A percentile compares a stretch with the other conserved stretches of the same genome.
Evolutionary conservation across 345 rosid species (phyloP).

Genomic region (Nasturtium officinale): DNA sequence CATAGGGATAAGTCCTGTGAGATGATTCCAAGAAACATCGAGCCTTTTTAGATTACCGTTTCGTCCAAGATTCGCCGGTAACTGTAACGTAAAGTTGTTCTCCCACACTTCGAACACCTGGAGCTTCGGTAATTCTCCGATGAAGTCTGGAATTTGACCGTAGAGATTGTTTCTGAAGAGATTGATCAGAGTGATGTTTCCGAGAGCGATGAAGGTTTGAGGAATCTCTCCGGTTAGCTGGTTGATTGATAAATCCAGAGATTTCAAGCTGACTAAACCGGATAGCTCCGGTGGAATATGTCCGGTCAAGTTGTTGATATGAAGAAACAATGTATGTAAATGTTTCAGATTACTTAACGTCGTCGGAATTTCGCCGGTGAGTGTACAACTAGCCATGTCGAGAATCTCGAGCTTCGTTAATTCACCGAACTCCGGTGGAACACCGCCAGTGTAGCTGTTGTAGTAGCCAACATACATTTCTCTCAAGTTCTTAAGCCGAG

Average conservation of each 20-base stretch:
- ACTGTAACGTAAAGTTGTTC: slow-evolving; percentile 67
- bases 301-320: slow-evolving; percentile 70
- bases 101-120: slow-evolving; percentile 72
- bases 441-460: slow-evolving; percentile 59
- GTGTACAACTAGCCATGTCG: slow-evolving; percentile 69
- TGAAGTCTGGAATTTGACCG: slow-evolving; percentile 65
- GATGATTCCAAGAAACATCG: slow-evolving; percentile 68
- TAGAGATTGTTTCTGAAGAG: slow-evolving; percentile 64
- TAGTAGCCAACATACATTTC: slow-evolving; percentile 63
- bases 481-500: slow-evolving; percentile 60
- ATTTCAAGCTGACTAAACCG: slow-evolving; percentile 59
- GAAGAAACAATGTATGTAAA: slow-evolving; percentile 72
- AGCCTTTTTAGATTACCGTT: slow-evolving; percentile 60
- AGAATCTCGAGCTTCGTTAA: slow-evolving; percentile 59
- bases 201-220: slow-evolving; percentile 51
- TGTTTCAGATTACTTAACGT: slow-evolving; percentile 59
- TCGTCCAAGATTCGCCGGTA: slow-evolving; percentile 73
- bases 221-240: slow-evolving; percentile 77
- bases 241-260: slow-evolving; percentile 76
- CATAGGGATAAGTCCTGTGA: slow-evolving; percentile 71
- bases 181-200: slow-evolving; percentile 58
- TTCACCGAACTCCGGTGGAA: slow-evolving; percentile 75
- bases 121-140: slow-evolving; percentile 72
- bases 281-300: slow-evolving; percentile 71
- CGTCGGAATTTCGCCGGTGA: slow-evolving; percentile 75